A percentile compares a stretch with the other conserved stretches of the same genome.
These are phyloP conservation scores for Tetradesmus obliquus DNA, from an alignment of 139 green algal species.

Conservation along the genomic window DNA sequence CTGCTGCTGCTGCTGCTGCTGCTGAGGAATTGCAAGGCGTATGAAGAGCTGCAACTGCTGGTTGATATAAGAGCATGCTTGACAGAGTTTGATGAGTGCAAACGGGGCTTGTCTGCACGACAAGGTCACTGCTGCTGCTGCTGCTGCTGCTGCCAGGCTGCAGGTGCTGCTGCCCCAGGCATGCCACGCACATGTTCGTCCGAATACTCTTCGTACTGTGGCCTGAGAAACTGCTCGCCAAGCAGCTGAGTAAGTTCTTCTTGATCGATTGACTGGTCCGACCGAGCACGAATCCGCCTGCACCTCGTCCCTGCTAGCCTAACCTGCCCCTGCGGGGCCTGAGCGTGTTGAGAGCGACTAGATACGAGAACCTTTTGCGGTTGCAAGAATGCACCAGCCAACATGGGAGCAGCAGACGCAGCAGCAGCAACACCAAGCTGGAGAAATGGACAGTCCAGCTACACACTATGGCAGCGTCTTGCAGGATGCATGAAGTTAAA, in stretches of 20 bases:
- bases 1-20: slow-evolving; percentile 12
- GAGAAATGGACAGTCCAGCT: background rate
- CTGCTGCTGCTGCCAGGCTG: background rate
- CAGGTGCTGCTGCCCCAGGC: background rate
- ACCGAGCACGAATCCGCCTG: background rate
- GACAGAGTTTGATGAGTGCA: background rate
- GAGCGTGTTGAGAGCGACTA: background rate
- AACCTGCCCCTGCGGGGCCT: background rate
- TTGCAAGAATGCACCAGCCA: background rate
- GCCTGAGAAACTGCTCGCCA: background rate
- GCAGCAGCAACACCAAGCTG: background rate
- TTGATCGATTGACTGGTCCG: slow-evolving; percentile 15
- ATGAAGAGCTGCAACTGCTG: background rate
- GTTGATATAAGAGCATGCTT: too few relatives aligned
- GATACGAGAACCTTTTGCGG: background rate
- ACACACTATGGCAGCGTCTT: background rate
- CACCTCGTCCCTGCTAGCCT: background rate
- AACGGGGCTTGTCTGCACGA: background rate
- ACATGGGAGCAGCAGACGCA: slow-evolving; percentile 3
- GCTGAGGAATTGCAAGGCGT: background rate
- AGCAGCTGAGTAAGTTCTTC: slow-evolving; percentile 1
- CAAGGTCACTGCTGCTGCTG: background rate
- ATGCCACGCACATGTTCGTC: slow-evolving; percentile 26
- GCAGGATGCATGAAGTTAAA: too few relatives aligned
- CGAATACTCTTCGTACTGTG: slow-evolving; percentile 29